Conservation (phyloP, 2,329 filamentous ascomycete species). For the Cryphonectria nitschkei region DNA sequence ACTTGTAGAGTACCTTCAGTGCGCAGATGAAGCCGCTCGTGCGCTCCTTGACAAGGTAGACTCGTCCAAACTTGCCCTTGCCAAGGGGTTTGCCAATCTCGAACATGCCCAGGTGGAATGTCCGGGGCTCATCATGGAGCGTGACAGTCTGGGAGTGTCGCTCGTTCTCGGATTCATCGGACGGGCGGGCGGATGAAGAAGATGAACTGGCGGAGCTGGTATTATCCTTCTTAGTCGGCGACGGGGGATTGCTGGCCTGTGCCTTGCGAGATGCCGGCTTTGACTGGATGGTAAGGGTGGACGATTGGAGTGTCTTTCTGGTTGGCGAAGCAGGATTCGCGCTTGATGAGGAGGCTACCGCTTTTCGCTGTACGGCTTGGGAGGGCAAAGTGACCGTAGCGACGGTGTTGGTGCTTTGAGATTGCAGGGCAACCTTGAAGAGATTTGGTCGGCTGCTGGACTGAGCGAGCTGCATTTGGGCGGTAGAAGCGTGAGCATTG, state of each 20-base stretch:
- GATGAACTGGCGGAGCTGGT: slow-evolving; percentile 41
- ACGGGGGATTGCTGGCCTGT: slow-evolving; percentile 45
- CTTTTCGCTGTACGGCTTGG: slow-evolving; percentile 63
- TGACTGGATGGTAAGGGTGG: slow-evolving; percentile 69
- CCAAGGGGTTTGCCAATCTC: slow-evolving; percentile 86
- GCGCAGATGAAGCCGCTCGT: slow-evolving; percentile 82
- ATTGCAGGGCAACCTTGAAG: slow-evolving; percentile 83
- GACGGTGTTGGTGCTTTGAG: slow-evolving; percentile 70
- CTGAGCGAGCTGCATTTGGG: slow-evolving; percentile 51
- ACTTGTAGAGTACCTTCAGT: slow-evolving; percentile 85
- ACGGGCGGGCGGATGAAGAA: slow-evolving; percentile 34
- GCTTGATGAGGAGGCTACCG: slow-evolving; percentile 32
- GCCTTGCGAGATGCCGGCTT: slow-evolving; percentile 63
- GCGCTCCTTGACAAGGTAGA: slow-evolving; percentile 82
- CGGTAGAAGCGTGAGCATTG: slow-evolving; percentile 17
- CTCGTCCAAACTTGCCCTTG: slow-evolving; percentile 85
- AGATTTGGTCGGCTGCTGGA: slow-evolving; percentile 75
- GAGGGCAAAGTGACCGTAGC: slow-evolving; percentile 70
- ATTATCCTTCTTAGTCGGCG: slow-evolving; percentile 57
- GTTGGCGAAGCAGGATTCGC: slow-evolving; percentile 31
- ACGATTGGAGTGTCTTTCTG: slow-evolving; percentile 31
- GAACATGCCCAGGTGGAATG: slow-evolving; percentile 92
- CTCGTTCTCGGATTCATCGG: slow-evolving; percentile 57
- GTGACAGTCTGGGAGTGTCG: slow-evolving; percentile 58
- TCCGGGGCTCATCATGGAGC: slow-evolving; percentile 51